Evolutionary conservation across 306 rosid species (phyloP).

Genomic region (Medicago ruthenica): DNA sequence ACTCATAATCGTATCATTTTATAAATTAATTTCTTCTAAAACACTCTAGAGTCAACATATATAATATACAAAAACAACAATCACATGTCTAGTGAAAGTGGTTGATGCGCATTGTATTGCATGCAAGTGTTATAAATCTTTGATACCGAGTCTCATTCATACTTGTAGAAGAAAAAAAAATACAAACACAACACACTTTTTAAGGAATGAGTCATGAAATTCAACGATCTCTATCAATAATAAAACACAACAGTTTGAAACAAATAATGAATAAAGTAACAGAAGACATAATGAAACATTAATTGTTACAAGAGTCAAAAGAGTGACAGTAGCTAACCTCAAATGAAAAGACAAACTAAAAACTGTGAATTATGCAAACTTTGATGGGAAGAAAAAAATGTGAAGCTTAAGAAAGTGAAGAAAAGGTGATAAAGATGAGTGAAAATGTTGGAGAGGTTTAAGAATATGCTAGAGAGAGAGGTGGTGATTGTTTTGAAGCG

Average conservation of each 20-base stretch:
- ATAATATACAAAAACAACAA: not conserved
- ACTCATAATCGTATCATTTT: not conserved
- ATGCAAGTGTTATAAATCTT: too few relatives aligned
- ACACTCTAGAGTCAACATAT: not conserved
- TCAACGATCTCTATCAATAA: not conserved
- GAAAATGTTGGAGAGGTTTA: not conserved
- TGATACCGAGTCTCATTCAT: too few relatives aligned
- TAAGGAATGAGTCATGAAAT: not conserved
- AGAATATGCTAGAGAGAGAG: not conserved
- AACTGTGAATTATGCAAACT: slow-evolving; percentile 12
- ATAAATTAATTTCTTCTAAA: not conserved
- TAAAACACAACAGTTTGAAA: not conserved
- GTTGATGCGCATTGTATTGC: too few relatives aligned
- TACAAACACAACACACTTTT: not conserved
- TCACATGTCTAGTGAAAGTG: too few relatives aligned
- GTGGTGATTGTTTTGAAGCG: slow-evolving; percentile 3
- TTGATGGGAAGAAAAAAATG: not conserved
- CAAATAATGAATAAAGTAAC: too few relatives aligned
- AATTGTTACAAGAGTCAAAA: slow-evolving; percentile 16
- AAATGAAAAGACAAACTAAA: not conserved
- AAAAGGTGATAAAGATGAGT: not conserved
- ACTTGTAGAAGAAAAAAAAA: too few relatives aligned
- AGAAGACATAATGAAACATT: not conserved
- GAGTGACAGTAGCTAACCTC: not conserved
- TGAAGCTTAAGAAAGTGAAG: not conserved